Evolutionary conservation across 2,329 filamentous ascomycete genomes (phyloP), one percentile per base, ranked within the genome.

Genomic region (Cytospora leucostoma): DNA sequence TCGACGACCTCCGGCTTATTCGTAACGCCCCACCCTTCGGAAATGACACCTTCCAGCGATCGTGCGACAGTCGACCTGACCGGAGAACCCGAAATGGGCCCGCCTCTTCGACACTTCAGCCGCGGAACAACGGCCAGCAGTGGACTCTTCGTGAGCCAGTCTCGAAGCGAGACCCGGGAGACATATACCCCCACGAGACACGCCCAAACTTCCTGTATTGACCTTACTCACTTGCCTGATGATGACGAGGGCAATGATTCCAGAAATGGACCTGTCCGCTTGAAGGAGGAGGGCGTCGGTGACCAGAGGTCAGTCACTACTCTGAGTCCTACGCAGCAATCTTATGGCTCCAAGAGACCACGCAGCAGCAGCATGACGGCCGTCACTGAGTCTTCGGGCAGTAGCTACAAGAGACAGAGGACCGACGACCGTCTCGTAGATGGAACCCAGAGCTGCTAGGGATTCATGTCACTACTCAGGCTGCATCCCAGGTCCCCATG

Each of bases 291-390:
- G 40, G 40, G 13, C 17, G n/a, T 7, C 10, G 40, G 7, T 15
- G 40, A 44, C 17, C 7, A 44, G 7, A 21, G 21, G 7, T n/a
- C 44, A n/a, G 17, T n/a, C n/a, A n/a, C 19, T 12, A 21, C 44
- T 19, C n/a, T 19, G 4, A 3, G 19, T 11, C 2, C 8, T 21
- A 21, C 21, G 44, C n/a, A 10, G 11, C 15, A 19, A 7, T 13
- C 44, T 11, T 27, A 33, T n/a, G 53, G 33, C 12, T n/a, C 38
- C 4, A 64, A 64, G 54, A 54, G 63, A 2, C n/a, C 17, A 8
- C 60, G 44, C 11, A 34, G 54, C 34, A 53, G 3, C 37, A 60
- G 27, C 50, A 21, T 27, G 27, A 27, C 50, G 15, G 21, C 27
- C 27, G 35, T 15, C 5, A 60, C 35, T 33, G 58, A 60, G 37